Evolutionary conservation across 257 asterid genomes (phyloP).

Genomic region (Gardenia jasminoides): DNA sequence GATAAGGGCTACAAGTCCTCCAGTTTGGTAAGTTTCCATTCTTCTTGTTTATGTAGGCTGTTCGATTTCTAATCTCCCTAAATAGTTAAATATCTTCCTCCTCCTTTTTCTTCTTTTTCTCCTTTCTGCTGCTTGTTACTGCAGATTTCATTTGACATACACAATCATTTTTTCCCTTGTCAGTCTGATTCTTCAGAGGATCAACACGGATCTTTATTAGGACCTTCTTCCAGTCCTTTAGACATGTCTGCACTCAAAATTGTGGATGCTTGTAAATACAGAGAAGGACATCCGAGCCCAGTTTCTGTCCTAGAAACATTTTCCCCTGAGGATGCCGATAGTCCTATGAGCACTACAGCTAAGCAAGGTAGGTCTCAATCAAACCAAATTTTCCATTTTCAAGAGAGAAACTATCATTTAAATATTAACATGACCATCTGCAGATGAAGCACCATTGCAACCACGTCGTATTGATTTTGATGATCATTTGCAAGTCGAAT

Average conservation of each 20-base stretch:
- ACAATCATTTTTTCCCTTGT: constrained; percentile 29
- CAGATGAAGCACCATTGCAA: constrained; percentile 39
- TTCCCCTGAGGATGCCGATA: constrained; percentile 47
- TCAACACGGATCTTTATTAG: constrained; percentile 37
- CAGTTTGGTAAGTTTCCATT: constrained; percentile 31
- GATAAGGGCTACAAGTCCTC: constrained; percentile 22
- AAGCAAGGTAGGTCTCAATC: constrained; percentile 41
- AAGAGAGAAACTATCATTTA: neutral
- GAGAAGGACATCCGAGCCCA: constrained; percentile 75
- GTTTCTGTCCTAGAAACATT: constrained; percentile 74
- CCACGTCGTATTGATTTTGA: constrained; percentile 60
- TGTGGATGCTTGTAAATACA: constrained; percentile 38
- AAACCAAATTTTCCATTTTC: constrained; percentile 1
- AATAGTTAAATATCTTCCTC: neutral
- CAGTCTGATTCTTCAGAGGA: constrained; percentile 33
- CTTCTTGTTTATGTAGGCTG: neutral
- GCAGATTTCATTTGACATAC: neutral
- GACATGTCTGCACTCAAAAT: constrained; percentile 32
- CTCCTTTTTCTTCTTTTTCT: neutral
- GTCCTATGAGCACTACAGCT: constrained; percentile 42
- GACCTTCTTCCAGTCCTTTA: constrained; percentile 39
- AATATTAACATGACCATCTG: constrained; percentile 19
- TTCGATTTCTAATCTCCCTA: neutral
- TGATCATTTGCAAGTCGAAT: constrained; percentile 35
- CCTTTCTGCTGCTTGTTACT: neutral